Evolutionary conservation across 2,329 filamentous ascomycete species (phyloP).

Genomic region (Ascochyta viciae-villosae): DNA sequence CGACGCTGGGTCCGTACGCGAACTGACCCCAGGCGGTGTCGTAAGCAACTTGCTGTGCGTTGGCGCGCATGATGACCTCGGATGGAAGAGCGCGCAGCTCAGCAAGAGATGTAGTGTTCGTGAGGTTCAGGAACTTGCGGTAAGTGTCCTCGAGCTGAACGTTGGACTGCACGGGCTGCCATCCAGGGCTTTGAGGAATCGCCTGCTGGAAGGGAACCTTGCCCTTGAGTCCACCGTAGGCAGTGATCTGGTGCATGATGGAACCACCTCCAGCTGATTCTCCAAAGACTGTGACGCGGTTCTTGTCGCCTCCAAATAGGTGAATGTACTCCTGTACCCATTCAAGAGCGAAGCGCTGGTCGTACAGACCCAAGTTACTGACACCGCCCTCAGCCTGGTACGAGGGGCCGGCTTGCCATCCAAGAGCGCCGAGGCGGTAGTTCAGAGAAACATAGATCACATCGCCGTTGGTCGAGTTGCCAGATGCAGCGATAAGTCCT

Average conservation of each 20-base stretch:
- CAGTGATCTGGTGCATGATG: constrained; percentile 52
- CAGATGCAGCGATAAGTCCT: constrained; percentile 53
- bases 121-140: constrained; percentile 39
- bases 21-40: constrained; percentile 45
- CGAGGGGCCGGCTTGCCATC: constrained; percentile 44
- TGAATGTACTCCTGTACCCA: constrained; percentile 52
- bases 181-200: constrained; percentile 51
- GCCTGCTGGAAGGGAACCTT: constrained; percentile 48
- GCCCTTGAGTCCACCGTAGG: constrained; percentile 50
- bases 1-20: constrained; percentile 45
- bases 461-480: constrained; percentile 49
- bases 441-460: constrained; percentile 56
- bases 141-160: constrained; percentile 41
- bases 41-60: constrained; percentile 38
- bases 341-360: constrained; percentile 50
- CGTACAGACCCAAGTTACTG: constrained; percentile 46
- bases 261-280: constrained; percentile 49
- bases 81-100: constrained; percentile 43
- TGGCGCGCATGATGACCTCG: constrained; percentile 45
- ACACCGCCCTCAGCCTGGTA: constrained; percentile 45
- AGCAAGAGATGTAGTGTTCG: constrained; percentile 43
- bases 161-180: constrained; percentile 37
- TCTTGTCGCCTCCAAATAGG: constrained; percentile 49
- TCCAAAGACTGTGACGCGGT: constrained; percentile 49
- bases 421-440: constrained; percentile 55